A percentile compares a stretch with the other conserved stretches of the same genome.
Conservation (phyloP, 257 asterid species). For the Plantago elongata region DNA sequence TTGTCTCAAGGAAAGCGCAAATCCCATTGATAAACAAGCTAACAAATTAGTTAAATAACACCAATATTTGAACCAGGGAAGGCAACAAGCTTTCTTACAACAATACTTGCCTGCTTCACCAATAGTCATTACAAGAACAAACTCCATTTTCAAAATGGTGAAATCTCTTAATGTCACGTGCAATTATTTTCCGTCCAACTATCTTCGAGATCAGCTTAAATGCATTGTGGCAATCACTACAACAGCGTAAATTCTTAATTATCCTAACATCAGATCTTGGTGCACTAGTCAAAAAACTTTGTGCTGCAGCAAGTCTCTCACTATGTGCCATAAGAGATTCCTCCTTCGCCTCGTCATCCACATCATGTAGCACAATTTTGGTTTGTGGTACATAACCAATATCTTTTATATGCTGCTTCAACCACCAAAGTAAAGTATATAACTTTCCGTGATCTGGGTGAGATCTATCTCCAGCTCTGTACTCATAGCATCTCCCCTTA, state of each 20-base stretch:
- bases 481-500: slow-evolving; percentile 61
- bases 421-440: slow-evolving; percentile 51
- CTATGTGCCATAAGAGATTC: slow-evolving; percentile 87
- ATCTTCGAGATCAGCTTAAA: slow-evolving; percentile 67
- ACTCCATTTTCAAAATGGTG: slow-evolving; percentile 79
- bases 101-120: slow-evolving; percentile 39
- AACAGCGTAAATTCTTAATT: slow-evolving; percentile 70
- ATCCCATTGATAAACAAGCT: too few relatives aligned
- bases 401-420: slow-evolving; percentile 78
- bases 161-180: slow-evolving; percentile 74
- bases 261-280: slow-evolving; percentile 56
- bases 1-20: too few relatives aligned
- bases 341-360: slow-evolving; percentile 76
- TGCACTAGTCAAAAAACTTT: slow-evolving; percentile 63
- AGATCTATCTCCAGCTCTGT: slow-evolving; percentile 83
- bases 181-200: slow-evolving; percentile 74
- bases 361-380: slow-evolving; percentile 81
- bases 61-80: too few relatives aligned
- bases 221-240: slow-evolving; percentile 85
- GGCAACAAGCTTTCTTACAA: too few relatives aligned
- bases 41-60: too few relatives aligned
- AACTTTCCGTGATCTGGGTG: slow-evolving; percentile 59
- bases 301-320: slow-evolving; percentile 84
- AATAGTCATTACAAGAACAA: slow-evolving; percentile 79
- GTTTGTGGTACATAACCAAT: slow-evolving; percentile 66